Conservation (phyloP, 768 basidiomycete species). For the Trametes gibbosa region DNA sequence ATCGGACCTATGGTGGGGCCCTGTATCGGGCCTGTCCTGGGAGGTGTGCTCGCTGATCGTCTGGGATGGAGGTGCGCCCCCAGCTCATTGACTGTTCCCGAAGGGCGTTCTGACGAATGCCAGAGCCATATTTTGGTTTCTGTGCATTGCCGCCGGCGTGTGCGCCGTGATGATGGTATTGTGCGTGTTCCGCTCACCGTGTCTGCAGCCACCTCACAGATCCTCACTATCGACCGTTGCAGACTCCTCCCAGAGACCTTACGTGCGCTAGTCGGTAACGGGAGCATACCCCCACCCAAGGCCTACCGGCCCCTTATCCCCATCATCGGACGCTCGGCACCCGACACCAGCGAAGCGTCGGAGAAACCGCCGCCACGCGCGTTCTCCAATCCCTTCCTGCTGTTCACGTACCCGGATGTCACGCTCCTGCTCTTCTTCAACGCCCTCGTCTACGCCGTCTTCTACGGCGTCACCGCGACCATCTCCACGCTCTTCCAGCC, state of each 20-base stretch:
- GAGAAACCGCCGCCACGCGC: constrained; percentile 30
- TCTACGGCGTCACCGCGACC: constrained; percentile 59
- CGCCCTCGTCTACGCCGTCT: constrained; percentile 51
- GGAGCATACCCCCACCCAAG: constrained; percentile 34
- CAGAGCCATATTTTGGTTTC: constrained; percentile 44
- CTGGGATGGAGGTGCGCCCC: constrained; percentile 32
- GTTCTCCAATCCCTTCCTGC: constrained; percentile 52
- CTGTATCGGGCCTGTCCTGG: constrained; percentile 45
- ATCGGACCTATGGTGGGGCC: constrained; percentile 61
- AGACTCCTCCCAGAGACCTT: constrained; percentile 50
- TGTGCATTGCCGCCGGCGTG: constrained; percentile 34
- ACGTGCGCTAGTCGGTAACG: constrained; percentile 42
- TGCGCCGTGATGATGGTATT: constrained; percentile 37
- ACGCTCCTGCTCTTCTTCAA: constrained; percentile 52
- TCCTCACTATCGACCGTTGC: not conserved
- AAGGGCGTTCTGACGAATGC: not conserved
- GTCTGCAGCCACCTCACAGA: too few species aligned
- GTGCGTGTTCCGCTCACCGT: constrained; percentile 27
- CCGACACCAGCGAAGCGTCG: not conserved
- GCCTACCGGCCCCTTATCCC: constrained; percentile 34
- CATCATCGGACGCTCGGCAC: constrained; percentile 23
- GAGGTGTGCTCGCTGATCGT: constrained; percentile 37
- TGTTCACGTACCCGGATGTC: constrained; percentile 57
- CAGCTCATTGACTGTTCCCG: not conserved
- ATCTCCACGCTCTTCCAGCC: constrained; percentile 58